Conservation (phyloP, 352 stramenopile genomes). For the Globisporangium uncinulatum region DNA sequence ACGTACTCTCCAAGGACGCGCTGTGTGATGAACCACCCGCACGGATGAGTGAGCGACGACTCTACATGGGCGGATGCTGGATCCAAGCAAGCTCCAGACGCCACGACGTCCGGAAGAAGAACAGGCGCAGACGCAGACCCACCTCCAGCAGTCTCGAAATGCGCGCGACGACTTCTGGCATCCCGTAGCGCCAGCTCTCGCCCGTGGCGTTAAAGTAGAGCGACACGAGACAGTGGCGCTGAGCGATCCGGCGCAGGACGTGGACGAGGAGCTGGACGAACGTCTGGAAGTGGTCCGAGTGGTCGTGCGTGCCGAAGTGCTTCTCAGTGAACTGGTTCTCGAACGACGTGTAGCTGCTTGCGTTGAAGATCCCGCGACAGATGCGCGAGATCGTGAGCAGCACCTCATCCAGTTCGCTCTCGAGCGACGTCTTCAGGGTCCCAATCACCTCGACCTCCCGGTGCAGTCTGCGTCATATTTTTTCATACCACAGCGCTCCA, state of each 20-base stretch:
- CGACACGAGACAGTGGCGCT: constrained; percentile 62
- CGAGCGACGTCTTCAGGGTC: constrained; percentile 62
- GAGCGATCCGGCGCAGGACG: constrained; percentile 55
- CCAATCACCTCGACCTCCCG: constrained; percentile 73
- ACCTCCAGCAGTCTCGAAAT: constrained; percentile 67
- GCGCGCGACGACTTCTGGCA: constrained; percentile 58
- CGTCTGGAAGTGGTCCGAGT: constrained; percentile 60
- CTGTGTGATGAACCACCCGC: constrained; percentile 14
- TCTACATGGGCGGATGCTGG: constrained; percentile 1
- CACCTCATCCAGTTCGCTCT: constrained; percentile 57
- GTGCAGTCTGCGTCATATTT: constrained; percentile 45
- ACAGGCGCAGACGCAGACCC: background rate
- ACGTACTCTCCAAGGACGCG: constrained; percentile 65
- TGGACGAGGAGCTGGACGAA: constrained; percentile 64
- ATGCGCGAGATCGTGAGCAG: constrained; percentile 61
- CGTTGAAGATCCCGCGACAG: constrained; percentile 68
- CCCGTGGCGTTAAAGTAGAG: constrained; percentile 57
- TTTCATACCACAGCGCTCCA: background rate
- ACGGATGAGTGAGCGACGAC: background rate
- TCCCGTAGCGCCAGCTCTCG: constrained; percentile 61
- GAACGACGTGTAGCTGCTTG: constrained; percentile 70
- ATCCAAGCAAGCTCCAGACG: background rate
- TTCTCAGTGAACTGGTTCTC: constrained; percentile 70
- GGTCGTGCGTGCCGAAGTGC: constrained; percentile 59
- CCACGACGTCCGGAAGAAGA: background rate